Conservation (phyloP, 768 basidiomycete species). For the Tricholoma terreum region DNA sequence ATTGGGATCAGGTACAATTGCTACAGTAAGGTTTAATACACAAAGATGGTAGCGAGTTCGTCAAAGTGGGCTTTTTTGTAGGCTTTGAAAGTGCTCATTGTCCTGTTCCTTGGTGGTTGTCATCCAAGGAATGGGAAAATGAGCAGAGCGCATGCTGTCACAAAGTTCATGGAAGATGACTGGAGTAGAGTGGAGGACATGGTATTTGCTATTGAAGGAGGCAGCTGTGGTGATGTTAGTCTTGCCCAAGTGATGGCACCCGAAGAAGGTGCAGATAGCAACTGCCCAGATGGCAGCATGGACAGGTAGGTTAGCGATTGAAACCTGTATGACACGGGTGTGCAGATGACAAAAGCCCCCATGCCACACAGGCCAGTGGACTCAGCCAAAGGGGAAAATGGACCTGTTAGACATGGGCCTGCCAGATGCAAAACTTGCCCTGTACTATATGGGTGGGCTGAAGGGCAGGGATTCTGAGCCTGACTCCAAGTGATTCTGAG, state of each 20-base stretch:
- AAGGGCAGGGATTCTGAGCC: too few species aligned
- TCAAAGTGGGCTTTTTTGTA: too few species aligned
- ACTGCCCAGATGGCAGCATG: constrained; percentile 23
- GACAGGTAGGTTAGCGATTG: too few species aligned
- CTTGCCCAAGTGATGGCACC: constrained; percentile 15
- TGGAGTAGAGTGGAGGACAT: neutral
- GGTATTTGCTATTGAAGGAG: neutral
- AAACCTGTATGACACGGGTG: too few species aligned
- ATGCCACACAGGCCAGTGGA: too few species aligned
- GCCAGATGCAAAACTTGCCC: too few species aligned
- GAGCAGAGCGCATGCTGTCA: neutral
- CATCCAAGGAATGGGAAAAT: constrained; percentile 26
- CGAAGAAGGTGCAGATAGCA: constrained; percentile 22
- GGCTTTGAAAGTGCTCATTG: too few species aligned
- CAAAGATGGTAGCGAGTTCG: neutral
- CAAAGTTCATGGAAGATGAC: neutral
- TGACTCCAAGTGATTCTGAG: too few species aligned
- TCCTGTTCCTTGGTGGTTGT: constrained; percentile 14
- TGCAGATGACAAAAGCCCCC: too few species aligned
- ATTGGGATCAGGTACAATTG: neutral
- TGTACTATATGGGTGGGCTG: too few species aligned
- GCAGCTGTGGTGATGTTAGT: neutral
- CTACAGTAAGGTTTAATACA: neutral
- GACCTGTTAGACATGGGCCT: too few species aligned
- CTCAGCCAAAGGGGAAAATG: too few species aligned